These are phyloP conservation scores for Asterionellopsis glacialis DNA, from an alignment of 108 stramenopile genomes.

Conservation along the genomic window DNA sequence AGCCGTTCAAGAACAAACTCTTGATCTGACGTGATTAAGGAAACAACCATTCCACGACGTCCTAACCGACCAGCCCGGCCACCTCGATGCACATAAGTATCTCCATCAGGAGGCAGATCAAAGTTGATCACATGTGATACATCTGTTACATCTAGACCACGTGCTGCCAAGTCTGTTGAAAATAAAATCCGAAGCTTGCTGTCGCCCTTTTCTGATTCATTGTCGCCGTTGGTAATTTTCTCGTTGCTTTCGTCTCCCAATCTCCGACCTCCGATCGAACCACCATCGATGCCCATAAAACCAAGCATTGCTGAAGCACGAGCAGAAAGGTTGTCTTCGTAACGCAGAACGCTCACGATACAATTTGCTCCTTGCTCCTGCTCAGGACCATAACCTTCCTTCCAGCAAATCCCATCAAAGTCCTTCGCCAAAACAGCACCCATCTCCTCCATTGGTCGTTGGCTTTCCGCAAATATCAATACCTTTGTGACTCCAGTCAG, in stretches of 20 bases:
- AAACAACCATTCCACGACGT: slow-evolving; percentile 62
- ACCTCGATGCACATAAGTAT: slow-evolving; percentile 86
- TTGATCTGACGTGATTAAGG: slow-evolving; percentile 68
- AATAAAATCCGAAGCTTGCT: slow-evolving; percentile 62
- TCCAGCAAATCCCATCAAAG: slow-evolving; percentile 35
- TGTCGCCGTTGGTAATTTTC: not conserved
- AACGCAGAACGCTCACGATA: slow-evolving; percentile 54
- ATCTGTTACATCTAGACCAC: slow-evolving; percentile 79
- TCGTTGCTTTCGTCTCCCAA: not conserved
- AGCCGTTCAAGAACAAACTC: slow-evolving; percentile 78
- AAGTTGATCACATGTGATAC: slow-evolving; percentile 86
- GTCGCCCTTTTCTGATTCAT: slow-evolving; percentile 6
- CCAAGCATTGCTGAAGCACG: slow-evolving; percentile 74
- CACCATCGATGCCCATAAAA: slow-evolving; percentile 45
- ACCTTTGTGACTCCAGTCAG: slow-evolving; percentile 33
- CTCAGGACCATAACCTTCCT: slow-evolving; percentile 25
- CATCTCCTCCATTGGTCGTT: slow-evolving; percentile 68
- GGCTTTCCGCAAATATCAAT: slow-evolving; percentile 69
- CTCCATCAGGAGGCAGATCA: slow-evolving; percentile 75
- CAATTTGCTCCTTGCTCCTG: slow-evolving; percentile 1
- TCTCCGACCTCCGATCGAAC: slow-evolving; percentile 10
- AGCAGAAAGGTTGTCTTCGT: slow-evolving; percentile 57
- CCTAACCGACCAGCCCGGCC: slow-evolving; percentile 87
- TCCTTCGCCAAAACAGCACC: slow-evolving; percentile 52
- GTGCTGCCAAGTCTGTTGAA: slow-evolving; percentile 86